phyloP scores from a whole-genome alignment of 495 filamentous ascomycete species.

The Trichocladium uniseriatum region DNA sequence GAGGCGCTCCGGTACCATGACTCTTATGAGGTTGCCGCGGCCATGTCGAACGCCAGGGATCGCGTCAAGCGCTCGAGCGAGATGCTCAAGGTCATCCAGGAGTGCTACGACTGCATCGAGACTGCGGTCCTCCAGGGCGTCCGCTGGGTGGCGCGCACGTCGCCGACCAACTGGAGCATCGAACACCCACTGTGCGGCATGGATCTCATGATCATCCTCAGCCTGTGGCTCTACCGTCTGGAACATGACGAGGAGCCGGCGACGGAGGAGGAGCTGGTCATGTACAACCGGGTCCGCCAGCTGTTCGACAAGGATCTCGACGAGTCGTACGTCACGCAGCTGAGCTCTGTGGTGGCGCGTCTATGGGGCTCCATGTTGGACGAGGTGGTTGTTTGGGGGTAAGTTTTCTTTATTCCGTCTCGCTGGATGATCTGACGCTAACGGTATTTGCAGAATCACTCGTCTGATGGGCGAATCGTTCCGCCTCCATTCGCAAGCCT shows the following conservation, averaged over 20 bases:
- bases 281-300: constrained; percentile 91
- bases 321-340: constrained; percentile 57
- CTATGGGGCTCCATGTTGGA: constrained; percentile 98
- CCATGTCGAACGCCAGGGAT: constrained; percentile 89
- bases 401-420: constrained; percentile 27
- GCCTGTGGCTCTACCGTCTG: constrained; percentile 94
- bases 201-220: constrained; percentile 98
- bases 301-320: constrained; percentile 85
- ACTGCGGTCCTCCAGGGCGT: constrained; percentile 90
- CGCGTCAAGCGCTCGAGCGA: constrained; percentile 89
- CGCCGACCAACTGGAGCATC: constrained; percentile 97
- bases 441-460: constrained; percentile 59
- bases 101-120: constrained; percentile 97
- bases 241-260: constrained; percentile 97
- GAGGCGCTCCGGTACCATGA: constrained; percentile 96
- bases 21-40: constrained; percentile 89
- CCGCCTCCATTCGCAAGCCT: constrained; percentile 89
- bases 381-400: constrained; percentile 97
- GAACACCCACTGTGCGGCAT: constrained; percentile 95
- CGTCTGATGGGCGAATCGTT: constrained; percentile 97
- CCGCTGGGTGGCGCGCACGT: constrained; percentile 94
- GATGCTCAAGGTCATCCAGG: constrained; percentile 97
- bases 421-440: constrained; percentile 8
- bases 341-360: constrained; percentile 87
- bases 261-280: constrained; percentile 78